Evolutionary conservation across 768 basidiomycete species (phyloP).

Genomic region (Amanita exitialis): DNA sequence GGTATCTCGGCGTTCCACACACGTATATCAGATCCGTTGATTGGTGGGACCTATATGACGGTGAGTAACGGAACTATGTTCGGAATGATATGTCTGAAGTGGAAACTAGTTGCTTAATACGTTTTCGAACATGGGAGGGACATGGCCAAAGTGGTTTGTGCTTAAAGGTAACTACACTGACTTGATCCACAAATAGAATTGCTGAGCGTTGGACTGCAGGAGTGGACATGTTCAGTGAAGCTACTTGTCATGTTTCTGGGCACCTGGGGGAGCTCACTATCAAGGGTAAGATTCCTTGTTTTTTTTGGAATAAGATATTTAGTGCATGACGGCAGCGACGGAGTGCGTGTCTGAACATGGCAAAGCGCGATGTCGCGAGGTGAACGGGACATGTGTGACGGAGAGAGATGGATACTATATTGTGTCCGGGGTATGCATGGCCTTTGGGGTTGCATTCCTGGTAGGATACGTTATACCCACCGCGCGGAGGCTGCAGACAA

Average conservation of each 20-base stretch:
- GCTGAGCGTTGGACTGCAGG: constrained; percentile 29
- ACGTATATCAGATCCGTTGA: constrained; percentile 88
- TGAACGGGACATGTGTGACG: constrained; percentile 74
- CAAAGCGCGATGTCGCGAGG: constrained; percentile 62
- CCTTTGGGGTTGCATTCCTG: constrained; percentile 65
- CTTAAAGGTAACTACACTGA: constrained; percentile 54
- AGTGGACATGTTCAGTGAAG: constrained; percentile 81
- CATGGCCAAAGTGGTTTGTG: constrained; percentile 95
- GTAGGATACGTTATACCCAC: constrained; percentile 75
- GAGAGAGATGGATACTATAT: constrained; percentile 90
- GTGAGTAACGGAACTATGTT: constrained; percentile 33
- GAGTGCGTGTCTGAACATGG: constrained; percentile 95
- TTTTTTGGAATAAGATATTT: not conserved
- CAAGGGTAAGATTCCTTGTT: constrained; percentile 33
- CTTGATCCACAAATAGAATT: not conserved
- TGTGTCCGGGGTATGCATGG: constrained; percentile 70
- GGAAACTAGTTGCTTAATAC: constrained; percentile 76
- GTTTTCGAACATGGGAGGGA: constrained; percentile 93
- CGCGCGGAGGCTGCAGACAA: constrained; percentile 72
- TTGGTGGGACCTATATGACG: constrained; percentile 99
- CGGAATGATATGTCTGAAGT: constrained; percentile 4
- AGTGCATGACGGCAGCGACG: constrained; percentile 31
- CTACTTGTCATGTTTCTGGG: constrained; percentile 69
- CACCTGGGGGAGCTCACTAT: constrained; percentile 39
- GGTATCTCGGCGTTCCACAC: constrained; percentile 99